Conservation (phyloP, 2,329 filamentous ascomycete genomes). For the Cercospora canescens region DNA sequence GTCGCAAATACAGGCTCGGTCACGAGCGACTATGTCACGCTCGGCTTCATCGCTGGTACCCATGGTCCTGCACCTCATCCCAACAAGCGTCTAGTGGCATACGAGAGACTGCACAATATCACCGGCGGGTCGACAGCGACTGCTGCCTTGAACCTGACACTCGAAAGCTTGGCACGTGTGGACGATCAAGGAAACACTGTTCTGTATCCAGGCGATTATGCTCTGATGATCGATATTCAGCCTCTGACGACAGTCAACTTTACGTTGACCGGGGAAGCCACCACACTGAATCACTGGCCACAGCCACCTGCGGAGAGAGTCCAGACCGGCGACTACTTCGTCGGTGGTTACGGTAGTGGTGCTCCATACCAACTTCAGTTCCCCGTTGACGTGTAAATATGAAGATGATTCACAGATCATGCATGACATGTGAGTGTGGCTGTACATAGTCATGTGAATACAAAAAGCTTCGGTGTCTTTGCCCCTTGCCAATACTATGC, state of each 20-base stretch:
- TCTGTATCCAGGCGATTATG: conserved; percentile 57
- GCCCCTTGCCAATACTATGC: too few relatives aligned
- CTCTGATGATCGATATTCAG: conserved; percentile 48
- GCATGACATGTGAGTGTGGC: neutral
- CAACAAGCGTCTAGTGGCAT: conserved; percentile 54
- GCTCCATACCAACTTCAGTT: conserved; percentile 16
- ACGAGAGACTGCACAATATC: conserved; percentile 45
- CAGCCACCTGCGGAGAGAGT: conserved; percentile 29
- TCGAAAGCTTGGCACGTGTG: conserved; percentile 53
- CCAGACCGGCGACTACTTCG: conserved; percentile 32
- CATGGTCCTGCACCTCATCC: conserved; percentile 55
- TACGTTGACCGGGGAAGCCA: conserved; percentile 47
- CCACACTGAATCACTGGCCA: conserved; percentile 44
- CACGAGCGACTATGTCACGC: conserved; percentile 55
- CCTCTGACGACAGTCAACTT: conserved; percentile 46
- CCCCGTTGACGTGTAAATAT: conserved; percentile 3
- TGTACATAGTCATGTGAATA: neutral
- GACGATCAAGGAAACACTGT: conserved; percentile 53
- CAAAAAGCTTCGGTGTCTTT: too few relatives aligned
- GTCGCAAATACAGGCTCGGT: conserved; percentile 51
- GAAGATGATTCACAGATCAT: neutral
- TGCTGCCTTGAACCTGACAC: conserved; percentile 44
- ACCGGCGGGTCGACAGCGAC: conserved; percentile 28
- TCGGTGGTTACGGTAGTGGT: conserved; percentile 31
- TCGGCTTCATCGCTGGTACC: conserved; percentile 52